A percentile compares a stretch with the other conserved stretches of the same genome.
Conservation (phyloP, 495 filamentous ascomycete genomes). For the Talaromyces adpressus region DNA sequence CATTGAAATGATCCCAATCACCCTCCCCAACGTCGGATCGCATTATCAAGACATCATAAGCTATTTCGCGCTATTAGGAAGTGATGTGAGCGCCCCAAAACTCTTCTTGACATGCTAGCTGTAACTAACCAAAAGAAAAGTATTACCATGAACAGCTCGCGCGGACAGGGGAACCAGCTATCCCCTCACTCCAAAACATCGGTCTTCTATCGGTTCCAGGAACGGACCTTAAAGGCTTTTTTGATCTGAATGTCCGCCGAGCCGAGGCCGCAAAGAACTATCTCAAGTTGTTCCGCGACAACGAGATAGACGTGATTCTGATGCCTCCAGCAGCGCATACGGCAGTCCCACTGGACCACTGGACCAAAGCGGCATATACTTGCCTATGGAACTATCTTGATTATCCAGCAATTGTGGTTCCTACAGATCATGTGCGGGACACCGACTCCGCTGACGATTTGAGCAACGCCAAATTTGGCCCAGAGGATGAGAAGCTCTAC, state of each 20-base stretch:
- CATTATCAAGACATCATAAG: background rate
- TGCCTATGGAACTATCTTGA: slow-evolving; percentile 59
- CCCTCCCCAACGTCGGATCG: background rate
- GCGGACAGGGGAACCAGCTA: background rate
- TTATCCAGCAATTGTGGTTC: slow-evolving; percentile 53
- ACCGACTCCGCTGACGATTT: background rate
- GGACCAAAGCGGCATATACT: slow-evolving; percentile 34
- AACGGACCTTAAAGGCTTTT: background rate
- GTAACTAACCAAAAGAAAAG: slow-evolving; percentile 3
- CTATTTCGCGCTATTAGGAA: background rate
- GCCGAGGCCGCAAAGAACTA: background rate
- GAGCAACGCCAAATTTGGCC: slow-evolving; percentile 3
- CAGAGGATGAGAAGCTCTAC: slow-evolving; percentile 4
- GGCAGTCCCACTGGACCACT: slow-evolving; percentile 37
- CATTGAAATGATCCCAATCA: background rate
- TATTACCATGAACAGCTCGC: background rate
- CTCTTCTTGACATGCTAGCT: background rate
- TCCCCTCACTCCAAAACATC: background rate
- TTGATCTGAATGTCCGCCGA: slow-evolving; percentile 1
- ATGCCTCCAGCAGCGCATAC: slow-evolving; percentile 39
- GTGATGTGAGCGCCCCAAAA: background rate
- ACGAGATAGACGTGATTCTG: slow-evolving; percentile 36
- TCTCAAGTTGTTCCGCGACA: slow-evolving; percentile 1
- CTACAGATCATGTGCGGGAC: slow-evolving; percentile 18
- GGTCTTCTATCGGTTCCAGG: background rate